A percentile compares a stretch with the other conserved stretches of the same genome.
Evolutionary conservation across 2,329 filamentous ascomycete species (phyloP).

Genomic region (Colletotrichum magnum): DNA sequence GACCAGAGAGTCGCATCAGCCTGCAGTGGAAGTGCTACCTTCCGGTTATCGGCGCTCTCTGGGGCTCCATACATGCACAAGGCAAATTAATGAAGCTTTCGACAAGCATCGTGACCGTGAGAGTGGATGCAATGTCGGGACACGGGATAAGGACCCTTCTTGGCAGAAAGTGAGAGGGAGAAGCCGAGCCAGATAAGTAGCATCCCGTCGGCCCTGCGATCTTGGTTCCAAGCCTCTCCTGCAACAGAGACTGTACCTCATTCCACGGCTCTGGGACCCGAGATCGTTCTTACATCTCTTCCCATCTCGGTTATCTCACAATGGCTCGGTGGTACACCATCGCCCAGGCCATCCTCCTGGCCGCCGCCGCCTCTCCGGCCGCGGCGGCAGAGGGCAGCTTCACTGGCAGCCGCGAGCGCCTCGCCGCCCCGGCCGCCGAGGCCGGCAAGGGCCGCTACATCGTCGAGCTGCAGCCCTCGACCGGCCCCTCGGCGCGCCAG

Average conservation of each 20-base stretch:
- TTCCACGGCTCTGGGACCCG: background rate
- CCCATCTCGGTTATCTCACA: background rate
- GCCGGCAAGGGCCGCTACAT: constrained; percentile 31
- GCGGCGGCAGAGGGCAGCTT: constrained; percentile 23
- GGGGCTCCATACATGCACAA: constrained; percentile 6
- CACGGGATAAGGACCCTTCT: background rate
- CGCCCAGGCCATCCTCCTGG: constrained; percentile 6
- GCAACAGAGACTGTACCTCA: background rate
- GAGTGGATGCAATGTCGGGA: background rate
- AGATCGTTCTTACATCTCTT: background rate
- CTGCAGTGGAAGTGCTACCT: background rate
- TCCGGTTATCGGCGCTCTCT: constrained; percentile 17
- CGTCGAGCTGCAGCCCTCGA: constrained; percentile 25
- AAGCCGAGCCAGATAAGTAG: background rate
- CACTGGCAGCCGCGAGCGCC: constrained; percentile 10
- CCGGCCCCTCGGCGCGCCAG: constrained; percentile 18
- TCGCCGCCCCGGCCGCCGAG: constrained; percentile 7
- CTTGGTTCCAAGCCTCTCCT: background rate
- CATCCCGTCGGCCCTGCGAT: background rate
- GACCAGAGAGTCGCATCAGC: constrained; percentile 10
- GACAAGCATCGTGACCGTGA: constrained; percentile 20
- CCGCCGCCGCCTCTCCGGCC: background rate
- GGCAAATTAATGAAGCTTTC: constrained; percentile 14
- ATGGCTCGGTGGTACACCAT: constrained; percentile 22
- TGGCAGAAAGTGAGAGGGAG: background rate